Percentiles rank a stretch among this genome's conserved stretches.
phyloP scores from a whole-genome alignment of 1,284 basidiomycete species.

The Cystobasidium sp. region DNA sequence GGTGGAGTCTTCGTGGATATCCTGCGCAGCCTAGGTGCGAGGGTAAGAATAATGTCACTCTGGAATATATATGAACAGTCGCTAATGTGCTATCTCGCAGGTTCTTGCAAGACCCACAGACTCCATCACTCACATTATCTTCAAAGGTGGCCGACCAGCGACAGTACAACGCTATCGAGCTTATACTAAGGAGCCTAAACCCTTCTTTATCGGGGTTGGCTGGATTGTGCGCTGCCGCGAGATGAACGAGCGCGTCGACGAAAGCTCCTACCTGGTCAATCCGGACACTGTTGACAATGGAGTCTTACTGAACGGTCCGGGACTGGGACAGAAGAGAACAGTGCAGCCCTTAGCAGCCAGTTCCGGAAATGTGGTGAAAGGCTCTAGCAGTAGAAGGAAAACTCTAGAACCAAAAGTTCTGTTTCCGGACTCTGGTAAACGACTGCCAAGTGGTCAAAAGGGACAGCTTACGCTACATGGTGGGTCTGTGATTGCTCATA shows the following conservation, averaged over 20 bases:
- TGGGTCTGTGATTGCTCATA: not conserved
- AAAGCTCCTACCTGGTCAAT: conserved; percentile 70
- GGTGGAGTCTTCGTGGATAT: conserved; percentile 83
- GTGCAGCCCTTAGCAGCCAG: conserved; percentile 4
- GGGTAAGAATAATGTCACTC: conserved; percentile 62
- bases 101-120: conserved; percentile 60
- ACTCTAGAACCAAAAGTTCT: conserved; percentile 31
- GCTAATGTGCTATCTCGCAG: conserved; percentile 54
- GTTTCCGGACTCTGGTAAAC: conserved; percentile 14
- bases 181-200: conserved; percentile 69
- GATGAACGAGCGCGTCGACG: conserved; percentile 67
- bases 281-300: conserved; percentile 24
- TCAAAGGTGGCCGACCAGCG: conserved; percentile 79
- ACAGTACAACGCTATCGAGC: conserved; percentile 78
- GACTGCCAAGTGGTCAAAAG: not conserved
- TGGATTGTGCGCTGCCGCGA: conserved; percentile 90
- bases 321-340: not conserved
- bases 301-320: conserved; percentile 10
- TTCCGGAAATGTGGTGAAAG: conserved; percentile 8
- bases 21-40: conserved; percentile 77
- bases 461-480: conserved; percentile 26
- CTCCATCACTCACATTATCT: conserved; percentile 83
- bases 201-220: conserved; percentile 79
- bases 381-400: conserved; percentile 7
- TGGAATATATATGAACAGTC: not conserved